These are phyloP conservation scores for Karstenula rhodostoma DNA, from an alignment of 2,329 filamentous ascomycete species.

Conservation along the genomic window DNA sequence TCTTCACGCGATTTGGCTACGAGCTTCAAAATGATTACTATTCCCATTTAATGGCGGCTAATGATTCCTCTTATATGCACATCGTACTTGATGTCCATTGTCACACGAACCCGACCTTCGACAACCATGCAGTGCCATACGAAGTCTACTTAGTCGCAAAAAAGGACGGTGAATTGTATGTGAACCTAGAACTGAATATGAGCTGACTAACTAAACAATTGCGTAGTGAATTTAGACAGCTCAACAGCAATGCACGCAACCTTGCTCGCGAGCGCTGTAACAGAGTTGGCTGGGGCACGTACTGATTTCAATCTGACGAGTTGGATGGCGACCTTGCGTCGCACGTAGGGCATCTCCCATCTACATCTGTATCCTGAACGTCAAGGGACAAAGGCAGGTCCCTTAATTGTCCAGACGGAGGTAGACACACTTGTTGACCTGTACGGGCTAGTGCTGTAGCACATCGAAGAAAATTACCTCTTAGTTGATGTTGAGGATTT, in stretches of 20 bases:
- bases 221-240: conserved; percentile 12
- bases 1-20: conserved; percentile 17
- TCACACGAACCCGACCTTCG: conserved; percentile 29
- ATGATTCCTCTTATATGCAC: conserved; percentile 37
- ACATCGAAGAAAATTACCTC: background rate
- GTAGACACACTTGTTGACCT: background rate
- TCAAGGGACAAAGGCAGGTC: background rate
- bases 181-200: background rate
- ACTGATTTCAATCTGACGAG: background rate
- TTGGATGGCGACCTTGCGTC: background rate
- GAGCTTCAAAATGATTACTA: conserved; percentile 18
- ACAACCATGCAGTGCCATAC: conserved; percentile 32
- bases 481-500: background rate
- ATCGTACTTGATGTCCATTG: conserved; percentile 39
- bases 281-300: background rate
- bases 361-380: background rate
- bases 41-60: conserved; percentile 20
- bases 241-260: background rate
- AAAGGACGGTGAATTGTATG: conserved; percentile 18
- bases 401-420: background rate
- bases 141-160: conserved; percentile 36
- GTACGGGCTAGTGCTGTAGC: background rate
- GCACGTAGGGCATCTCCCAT: background rate
- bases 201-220: conserved; percentile 9
- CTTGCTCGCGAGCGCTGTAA: background rate